These are phyloP conservation scores for Seiridium unicorne DNA, from an alignment of 2,329 filamentous ascomycete species.

Conservation along the genomic window DNA sequence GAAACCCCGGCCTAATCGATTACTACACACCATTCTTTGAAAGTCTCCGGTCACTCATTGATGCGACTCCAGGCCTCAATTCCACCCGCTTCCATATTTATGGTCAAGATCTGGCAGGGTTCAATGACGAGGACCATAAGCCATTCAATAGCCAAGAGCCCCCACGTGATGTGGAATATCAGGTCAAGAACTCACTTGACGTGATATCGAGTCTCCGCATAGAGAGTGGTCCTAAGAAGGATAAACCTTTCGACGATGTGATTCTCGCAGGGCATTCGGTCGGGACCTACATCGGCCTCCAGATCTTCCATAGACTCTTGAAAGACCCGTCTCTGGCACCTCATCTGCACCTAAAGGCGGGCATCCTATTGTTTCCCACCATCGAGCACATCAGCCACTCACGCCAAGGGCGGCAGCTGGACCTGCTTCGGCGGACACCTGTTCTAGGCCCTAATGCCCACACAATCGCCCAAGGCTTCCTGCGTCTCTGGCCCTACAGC, in stretches of 20 bases:
- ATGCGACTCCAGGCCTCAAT: conserved; percentile 27
- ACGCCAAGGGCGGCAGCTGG: conserved; percentile 54
- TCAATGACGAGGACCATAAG: conserved; percentile 50
- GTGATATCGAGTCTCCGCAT: conserved; percentile 32
- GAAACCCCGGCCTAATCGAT: conserved; percentile 73
- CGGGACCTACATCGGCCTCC: conserved; percentile 69
- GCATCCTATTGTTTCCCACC: conserved; percentile 71
- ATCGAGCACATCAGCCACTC: conserved; percentile 69
- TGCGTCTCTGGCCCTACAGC: conserved; percentile 38
- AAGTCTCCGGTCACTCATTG: conserved; percentile 53
- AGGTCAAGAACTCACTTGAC: conserved; percentile 45
- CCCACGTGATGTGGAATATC: conserved; percentile 52
- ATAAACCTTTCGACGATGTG: conserved; percentile 51
- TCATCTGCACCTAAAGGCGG: conserved; percentile 45
- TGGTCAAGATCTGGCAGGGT: conserved; percentile 58
- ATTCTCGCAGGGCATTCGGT: conserved; percentile 74
- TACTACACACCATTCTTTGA: conserved; percentile 71
- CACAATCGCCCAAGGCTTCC: conserved; percentile 36
- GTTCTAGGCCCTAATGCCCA: conserved; percentile 40
- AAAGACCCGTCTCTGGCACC: conserved; percentile 26
- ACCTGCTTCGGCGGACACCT: conserved; percentile 39
- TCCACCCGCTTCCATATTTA: conserved; percentile 50
- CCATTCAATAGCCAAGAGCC: conserved; percentile 38
- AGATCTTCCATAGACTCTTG: conserved; percentile 60
- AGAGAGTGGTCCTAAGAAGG: conserved; percentile 23